Conservation (phyloP, 371 early-diverging fungal species). For the Actinomucor elegans region DNA sequence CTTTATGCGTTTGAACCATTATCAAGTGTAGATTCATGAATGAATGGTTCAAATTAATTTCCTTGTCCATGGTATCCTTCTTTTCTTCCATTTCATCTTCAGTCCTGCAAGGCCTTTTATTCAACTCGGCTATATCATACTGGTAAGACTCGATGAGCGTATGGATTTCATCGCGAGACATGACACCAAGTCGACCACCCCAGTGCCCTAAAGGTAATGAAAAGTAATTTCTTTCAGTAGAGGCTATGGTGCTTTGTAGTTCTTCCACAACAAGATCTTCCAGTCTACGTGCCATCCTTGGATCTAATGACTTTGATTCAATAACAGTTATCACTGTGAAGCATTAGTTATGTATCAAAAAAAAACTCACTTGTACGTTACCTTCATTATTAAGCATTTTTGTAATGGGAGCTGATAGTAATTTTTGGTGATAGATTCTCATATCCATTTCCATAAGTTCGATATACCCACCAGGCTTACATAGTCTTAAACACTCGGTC, state of each 20-base stretch:
- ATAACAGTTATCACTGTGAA: conserved; percentile 32
- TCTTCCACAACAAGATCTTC: conserved; percentile 25
- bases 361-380: conserved; percentile 7
- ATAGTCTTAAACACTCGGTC: conserved; percentile 34
- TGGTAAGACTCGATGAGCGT: conserved; percentile 27
- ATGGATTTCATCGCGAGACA: conserved; percentile 42
- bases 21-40: conserved; percentile 44
- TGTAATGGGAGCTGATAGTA: conserved; percentile 19
- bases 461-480: conserved; percentile 32
- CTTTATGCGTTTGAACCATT: conserved; percentile 2
- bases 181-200: conserved; percentile 46
- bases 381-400: conserved; percentile 40
- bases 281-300: conserved; percentile 36
- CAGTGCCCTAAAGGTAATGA: conserved; percentile 44
- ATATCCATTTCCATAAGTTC: conserved; percentile 47
- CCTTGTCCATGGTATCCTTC: conserved; percentile 34
- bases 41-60: conserved; percentile 32
- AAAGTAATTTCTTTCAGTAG: conserved; percentile 26
- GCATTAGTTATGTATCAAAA: background rate
- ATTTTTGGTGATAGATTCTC: conserved; percentile 36
- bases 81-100: conserved; percentile 25
- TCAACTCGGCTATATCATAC: conserved; percentile 3
- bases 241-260: background rate
- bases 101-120: conserved; percentile 11
- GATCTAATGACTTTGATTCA: conserved; percentile 33